phyloP scores from a whole-genome alignment of 768 basidiomycete genomes.

The Tremella mesenterica region DNA sequence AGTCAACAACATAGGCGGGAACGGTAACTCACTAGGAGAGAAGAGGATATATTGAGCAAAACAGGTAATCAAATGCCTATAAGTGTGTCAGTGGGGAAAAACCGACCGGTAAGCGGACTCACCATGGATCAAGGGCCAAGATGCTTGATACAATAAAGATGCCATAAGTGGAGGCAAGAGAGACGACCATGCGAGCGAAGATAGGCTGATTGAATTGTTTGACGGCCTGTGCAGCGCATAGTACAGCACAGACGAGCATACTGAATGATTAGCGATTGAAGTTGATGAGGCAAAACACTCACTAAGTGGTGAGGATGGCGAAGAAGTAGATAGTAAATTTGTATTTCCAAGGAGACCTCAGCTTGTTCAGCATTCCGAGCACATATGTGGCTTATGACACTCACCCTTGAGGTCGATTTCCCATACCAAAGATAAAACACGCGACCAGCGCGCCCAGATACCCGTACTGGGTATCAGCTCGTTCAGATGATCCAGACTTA shows the following conservation, averaged over 20 bases:
- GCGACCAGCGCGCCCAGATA: constrained; percentile 79
- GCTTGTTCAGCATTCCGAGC: constrained; percentile 5
- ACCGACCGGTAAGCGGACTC: too few species aligned
- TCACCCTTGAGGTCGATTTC: constrained; percentile 81
- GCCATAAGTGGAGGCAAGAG: constrained; percentile 76
- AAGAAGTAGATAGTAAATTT: constrained; percentile 64
- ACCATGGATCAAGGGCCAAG: constrained; percentile 85
- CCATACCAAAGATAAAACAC: constrained; percentile 90
- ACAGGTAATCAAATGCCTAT: constrained; percentile 73
- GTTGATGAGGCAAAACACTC: background rate
- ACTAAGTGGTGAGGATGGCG: constrained; percentile 67
- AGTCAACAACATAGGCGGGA: constrained; percentile 55
- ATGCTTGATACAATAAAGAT: constrained; percentile 67
- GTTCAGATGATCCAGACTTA: constrained; percentile 35
- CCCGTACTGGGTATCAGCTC: constrained; percentile 55
- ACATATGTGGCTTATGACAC: constrained; percentile 9
- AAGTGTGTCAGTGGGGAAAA: background rate
- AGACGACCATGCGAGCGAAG: constrained; percentile 66
- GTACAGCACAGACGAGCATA: constrained; percentile 69
- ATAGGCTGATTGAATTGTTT: constrained; percentile 57
- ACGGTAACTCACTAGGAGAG: constrained; percentile 52
- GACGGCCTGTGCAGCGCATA: constrained; percentile 67
- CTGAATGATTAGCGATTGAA: constrained; percentile 2
- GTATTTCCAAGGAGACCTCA: constrained; percentile 76
- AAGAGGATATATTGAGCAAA: constrained; percentile 80